These are phyloP conservation scores for Aspergillus hiratsukae DNA, from an alignment of 2,329 filamentous ascomycete species.

Conservation along the genomic window DNA sequence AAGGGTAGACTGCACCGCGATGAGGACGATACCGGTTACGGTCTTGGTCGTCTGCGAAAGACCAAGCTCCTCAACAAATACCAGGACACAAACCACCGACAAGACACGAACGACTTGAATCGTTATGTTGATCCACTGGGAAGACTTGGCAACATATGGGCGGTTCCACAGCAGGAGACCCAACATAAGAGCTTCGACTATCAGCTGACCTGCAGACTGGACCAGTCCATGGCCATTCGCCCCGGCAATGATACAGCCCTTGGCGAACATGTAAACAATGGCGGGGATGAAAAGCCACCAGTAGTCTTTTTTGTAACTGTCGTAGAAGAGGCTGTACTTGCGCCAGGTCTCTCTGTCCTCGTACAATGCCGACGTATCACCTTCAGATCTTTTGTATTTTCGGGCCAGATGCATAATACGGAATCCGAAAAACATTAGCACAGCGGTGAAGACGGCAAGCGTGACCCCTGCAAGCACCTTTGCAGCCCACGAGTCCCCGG, in stretches of 20 bases:
- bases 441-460: conserved; percentile 70
- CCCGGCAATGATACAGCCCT: conserved; percentile 79
- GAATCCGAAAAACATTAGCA: conserved; percentile 79
- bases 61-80: conserved; percentile 91
- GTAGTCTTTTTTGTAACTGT: conserved; percentile 86
- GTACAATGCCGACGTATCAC: conserved; percentile 69
- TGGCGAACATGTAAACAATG: conserved; percentile 86
- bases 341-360: conserved; percentile 87
- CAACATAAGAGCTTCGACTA: conserved; percentile 77
- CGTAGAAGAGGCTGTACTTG: conserved; percentile 97
- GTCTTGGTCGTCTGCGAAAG: conserved; percentile 91
- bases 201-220: conserved; percentile 74
- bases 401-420: conserved; percentile 75
- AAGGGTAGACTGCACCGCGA: conserved; percentile 81
- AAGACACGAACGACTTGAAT: conserved; percentile 87
- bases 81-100: conserved; percentile 80
- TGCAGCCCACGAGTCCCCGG: conserved; percentile 90
- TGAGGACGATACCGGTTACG: conserved; percentile 85
- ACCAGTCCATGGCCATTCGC: conserved; percentile 79
- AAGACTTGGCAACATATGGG: conserved; percentile 80
- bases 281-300: conserved; percentile 95
- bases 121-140: conserved; percentile 87
- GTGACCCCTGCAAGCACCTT: conserved; percentile 79
- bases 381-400: conserved; percentile 69
- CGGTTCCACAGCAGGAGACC: conserved; percentile 74